Percentiles rank a stretch among this genome's conserved stretches.
These are phyloP conservation scores for Glomus cerebriforme DNA, from an alignment of 192 early-diverging fungal genomes.

Conservation along the genomic window DNA sequence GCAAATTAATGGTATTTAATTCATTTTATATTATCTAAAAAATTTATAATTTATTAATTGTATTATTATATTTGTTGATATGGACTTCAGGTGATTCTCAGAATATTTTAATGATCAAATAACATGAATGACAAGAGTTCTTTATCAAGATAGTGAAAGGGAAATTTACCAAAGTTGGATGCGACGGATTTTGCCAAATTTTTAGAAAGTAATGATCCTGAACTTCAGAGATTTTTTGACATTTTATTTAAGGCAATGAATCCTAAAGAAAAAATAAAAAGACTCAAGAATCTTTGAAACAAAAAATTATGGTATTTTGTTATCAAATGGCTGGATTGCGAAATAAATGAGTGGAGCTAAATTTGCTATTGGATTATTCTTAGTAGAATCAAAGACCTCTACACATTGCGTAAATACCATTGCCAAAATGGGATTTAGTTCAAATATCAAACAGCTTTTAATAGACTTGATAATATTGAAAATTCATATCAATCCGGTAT, in stretches of 20 bases:
- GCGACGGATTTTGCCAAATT: background rate
- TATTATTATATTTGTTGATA: too few relatives aligned
- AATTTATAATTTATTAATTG: too few relatives aligned
- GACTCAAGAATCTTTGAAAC: background rate
- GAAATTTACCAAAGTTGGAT: background rate
- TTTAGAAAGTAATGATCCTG: background rate
- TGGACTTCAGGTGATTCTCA: too few relatives aligned
- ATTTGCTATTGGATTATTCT: background rate
- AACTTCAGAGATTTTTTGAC: background rate
- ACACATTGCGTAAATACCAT: background rate
- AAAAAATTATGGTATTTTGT: slow-evolving; percentile 5
- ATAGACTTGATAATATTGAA: background rate
- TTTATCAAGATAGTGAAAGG: background rate
- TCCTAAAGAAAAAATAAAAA: background rate
- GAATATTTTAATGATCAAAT: background rate
- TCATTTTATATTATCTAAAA: too few relatives aligned
- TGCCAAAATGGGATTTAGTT: background rate
- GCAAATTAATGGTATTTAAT: too few relatives aligned
- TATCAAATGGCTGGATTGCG: background rate
- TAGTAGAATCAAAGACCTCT: background rate
- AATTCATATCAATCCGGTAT: background rate
- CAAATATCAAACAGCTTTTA: background rate
- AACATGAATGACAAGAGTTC: background rate
- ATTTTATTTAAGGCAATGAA: background rate
- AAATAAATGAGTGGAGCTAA: background rate